These are phyloP conservation scores for Cyclotella baltica DNA, from an alignment of 108 stramenopile species.

Conservation along the genomic window DNA sequence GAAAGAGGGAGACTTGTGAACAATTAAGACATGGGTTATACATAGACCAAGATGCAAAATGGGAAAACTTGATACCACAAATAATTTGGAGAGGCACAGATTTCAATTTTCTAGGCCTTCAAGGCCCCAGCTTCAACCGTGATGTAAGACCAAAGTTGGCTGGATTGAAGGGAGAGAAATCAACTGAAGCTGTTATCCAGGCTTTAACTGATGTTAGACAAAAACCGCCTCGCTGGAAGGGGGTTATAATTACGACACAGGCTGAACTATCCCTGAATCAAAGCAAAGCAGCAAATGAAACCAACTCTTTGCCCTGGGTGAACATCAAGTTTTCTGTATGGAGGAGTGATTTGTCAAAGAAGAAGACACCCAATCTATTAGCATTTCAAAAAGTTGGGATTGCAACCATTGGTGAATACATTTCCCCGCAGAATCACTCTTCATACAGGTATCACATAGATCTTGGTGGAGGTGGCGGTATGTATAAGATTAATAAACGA, in stretches of 20 bases:
- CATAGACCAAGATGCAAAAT: neutral
- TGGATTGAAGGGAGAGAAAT: neutral
- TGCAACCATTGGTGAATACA: neutral
- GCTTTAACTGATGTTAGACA: neutral
- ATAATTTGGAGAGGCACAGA: too few species aligned
- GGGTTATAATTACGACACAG: constrained; percentile 14
- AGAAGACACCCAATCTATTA: neutral
- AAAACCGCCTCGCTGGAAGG: constrained; percentile 17
- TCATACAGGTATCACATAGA: constrained; percentile 43
- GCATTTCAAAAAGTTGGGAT: constrained; percentile 2
- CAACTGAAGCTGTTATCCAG: neutral
- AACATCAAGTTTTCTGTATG: constrained; percentile 15
- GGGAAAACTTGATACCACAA: neutral
- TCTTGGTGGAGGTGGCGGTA: constrained; percentile 43
- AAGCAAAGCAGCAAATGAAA: neutral
- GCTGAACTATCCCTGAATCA: constrained; percentile 9
- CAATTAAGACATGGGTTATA: neutral
- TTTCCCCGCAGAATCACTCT: neutral
- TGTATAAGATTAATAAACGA: too few species aligned
- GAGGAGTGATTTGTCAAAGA: neutral
- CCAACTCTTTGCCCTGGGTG: constrained; percentile 1
- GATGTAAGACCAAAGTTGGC: neutral
- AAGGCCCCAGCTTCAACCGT: neutral
- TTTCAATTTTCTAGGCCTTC: neutral
- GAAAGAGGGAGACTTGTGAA: neutral